Evolutionary conservation across 257 asterid species (phyloP).

Genomic region (Solanum rostratum): DNA sequence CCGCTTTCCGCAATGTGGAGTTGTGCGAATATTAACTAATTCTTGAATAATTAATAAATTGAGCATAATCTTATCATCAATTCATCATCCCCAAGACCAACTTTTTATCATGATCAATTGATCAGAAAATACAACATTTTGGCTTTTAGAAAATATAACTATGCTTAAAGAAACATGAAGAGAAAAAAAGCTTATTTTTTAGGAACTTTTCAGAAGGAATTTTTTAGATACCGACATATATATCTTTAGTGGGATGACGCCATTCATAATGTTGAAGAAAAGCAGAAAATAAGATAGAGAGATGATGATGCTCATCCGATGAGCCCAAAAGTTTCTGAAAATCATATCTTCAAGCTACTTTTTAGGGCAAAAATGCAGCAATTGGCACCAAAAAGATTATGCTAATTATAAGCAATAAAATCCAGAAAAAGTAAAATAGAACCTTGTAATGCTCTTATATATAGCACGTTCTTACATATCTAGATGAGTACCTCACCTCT

Average conservation of each 20-base stretch:
- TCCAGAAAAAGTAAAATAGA: not conserved
- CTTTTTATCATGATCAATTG: not conserved
- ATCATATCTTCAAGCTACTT: slow-evolving; percentile 5
- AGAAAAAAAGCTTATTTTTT: not conserved
- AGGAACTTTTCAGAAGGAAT: slow-evolving; percentile 3
- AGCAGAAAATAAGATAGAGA: not conserved
- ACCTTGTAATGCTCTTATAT: not conserved
- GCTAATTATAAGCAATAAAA: not conserved
- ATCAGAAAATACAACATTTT: not conserved
- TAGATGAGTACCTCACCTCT: not conserved
- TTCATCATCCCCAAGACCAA: not conserved
- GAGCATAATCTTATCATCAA: not conserved
- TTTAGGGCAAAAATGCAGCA: not conserved
- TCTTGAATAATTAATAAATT: not conserved
- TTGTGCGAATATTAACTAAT: not conserved
- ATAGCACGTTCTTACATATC: not conserved
- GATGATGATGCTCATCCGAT: slow-evolving; percentile 6
- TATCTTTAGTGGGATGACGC: slow-evolving; percentile 9
- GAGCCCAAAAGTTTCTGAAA: not conserved
- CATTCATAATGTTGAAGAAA: not conserved
- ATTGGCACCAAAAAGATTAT: slow-evolving; percentile 1
- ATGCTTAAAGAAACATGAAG: not conserved
- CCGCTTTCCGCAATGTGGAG: not conserved
- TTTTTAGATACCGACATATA: not conserved
- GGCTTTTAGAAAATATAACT: not conserved